Conservation (phyloP, 176 grass and related monocot species). For the Avena insularis region DNA sequence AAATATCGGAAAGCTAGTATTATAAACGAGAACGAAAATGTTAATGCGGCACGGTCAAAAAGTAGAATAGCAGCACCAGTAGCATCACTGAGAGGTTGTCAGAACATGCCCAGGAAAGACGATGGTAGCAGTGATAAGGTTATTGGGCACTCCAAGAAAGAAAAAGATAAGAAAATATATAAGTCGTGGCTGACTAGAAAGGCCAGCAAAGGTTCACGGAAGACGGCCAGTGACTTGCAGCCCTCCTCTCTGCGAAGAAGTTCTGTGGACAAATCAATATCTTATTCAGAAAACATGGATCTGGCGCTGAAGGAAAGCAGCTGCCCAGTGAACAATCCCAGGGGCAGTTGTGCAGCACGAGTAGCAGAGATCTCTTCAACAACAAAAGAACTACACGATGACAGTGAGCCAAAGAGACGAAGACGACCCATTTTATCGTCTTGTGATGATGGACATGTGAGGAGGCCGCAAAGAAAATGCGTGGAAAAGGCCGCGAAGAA, state of each 20-base stretch:
- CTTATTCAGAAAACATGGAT: slow-evolving; percentile 28
- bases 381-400: not conserved
- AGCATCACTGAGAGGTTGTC: not conserved
- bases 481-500: not conserved
- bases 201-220: not conserved
- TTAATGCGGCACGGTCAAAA: not conserved
- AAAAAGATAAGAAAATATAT: not conserved
- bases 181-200: slow-evolving; percentile 8
- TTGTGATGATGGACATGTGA: not conserved
- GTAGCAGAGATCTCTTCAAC: not conserved
- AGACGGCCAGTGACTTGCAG: not conserved
- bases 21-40: not conserved
- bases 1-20: not conserved
- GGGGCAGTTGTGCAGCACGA: not conserved
- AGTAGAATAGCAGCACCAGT: not conserved
- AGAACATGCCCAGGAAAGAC: not conserved
- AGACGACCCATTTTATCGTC: not conserved
- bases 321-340: not conserved
- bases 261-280: not conserved
- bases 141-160: not conserved
- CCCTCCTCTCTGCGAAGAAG: slow-evolving; percentile 1
- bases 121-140: not conserved
- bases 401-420: slow-evolving; percentile 18
- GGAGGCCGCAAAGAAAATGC: not conserved
- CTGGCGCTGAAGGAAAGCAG: slow-evolving; percentile 3